Conservation (phyloP, 345 rosid genomes). For the Eucalyptus albens region DNA sequence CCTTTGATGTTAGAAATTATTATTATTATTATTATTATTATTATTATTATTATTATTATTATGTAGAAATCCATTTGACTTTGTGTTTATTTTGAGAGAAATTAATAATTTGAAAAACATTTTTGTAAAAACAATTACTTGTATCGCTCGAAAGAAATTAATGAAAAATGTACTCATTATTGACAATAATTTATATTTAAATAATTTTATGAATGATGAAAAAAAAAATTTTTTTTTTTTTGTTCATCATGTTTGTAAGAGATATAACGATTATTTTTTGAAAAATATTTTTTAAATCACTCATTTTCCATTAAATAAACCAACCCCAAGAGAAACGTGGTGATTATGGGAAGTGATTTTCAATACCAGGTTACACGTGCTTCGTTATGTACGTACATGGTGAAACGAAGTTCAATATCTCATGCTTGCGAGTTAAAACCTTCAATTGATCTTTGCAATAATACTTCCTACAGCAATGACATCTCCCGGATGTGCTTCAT, state of each 20-base stretch:
- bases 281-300: neutral
- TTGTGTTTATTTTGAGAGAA: neutral
- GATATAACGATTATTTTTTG: neutral
- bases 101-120: neutral
- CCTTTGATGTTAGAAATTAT: neutral
- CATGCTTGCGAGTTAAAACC: neutral
- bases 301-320: neutral
- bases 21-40: no score
- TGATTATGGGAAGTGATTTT: neutral
- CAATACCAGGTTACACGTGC: neutral
- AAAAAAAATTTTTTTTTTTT: no score
- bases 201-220: neutral
- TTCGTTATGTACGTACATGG: neutral
- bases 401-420: neutral
- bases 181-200: neutral
- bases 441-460: neutral
- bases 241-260: neutral
- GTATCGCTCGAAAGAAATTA: rapidly evolving
- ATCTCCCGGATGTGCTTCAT: neutral
- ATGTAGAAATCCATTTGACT: neutral
- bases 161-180: neutral
- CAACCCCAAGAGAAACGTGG: neutral
- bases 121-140: neutral
- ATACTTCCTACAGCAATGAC: neutral
- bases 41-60: no score